Evolutionary conservation across 2,329 filamentous ascomycete genomes (phyloP).

Genomic region (Apiospora malaysiana): DNA sequence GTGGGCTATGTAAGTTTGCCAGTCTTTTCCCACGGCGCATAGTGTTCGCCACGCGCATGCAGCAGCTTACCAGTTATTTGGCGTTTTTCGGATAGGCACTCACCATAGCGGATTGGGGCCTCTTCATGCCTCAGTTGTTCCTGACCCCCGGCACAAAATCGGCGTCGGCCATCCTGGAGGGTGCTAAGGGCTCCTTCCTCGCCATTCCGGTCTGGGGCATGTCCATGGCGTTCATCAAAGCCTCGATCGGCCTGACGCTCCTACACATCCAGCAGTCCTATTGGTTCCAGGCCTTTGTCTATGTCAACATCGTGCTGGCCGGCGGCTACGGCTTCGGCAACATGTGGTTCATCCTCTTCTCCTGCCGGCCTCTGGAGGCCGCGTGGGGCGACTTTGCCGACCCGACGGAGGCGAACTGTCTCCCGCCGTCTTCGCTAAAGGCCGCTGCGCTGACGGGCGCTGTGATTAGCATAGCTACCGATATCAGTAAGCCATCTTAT

Average conservation of each 20-base stretch:
- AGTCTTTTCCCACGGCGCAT: no score
- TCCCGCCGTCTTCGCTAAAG: not conserved
- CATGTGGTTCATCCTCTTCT: conserved; percentile 16
- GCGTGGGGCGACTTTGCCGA: not conserved
- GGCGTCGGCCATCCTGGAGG: not conserved
- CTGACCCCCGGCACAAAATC: not conserved
- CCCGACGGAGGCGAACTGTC: not conserved
- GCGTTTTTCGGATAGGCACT: not conserved
- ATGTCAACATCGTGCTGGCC: conserved; percentile 2
- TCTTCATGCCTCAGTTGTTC: conserved; percentile 6
- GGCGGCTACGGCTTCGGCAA: conserved; percentile 15
- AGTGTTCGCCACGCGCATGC: not conserved
- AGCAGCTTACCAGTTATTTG: not conserved
- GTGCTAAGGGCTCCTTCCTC: not conserved
- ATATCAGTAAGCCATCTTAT: not conserved
- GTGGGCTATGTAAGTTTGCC: not conserved
- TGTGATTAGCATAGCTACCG: not conserved
- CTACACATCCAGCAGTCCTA: conserved; percentile 1
- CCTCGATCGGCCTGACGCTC: conserved; percentile 17
- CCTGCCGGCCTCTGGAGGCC: not conserved
- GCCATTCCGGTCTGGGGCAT: conserved; percentile 14
- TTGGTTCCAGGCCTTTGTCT: conserved; percentile 4
- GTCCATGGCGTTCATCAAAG: conserved; percentile 18
- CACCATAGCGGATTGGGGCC: not conserved
- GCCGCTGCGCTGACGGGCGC: not conserved